A percentile compares a stretch with the other conserved stretches of the same genome.
Evolutionary conservation across 2,329 filamentous ascomycete genomes (phyloP).

Genomic region (Rachicladosporium sp.): DNA sequence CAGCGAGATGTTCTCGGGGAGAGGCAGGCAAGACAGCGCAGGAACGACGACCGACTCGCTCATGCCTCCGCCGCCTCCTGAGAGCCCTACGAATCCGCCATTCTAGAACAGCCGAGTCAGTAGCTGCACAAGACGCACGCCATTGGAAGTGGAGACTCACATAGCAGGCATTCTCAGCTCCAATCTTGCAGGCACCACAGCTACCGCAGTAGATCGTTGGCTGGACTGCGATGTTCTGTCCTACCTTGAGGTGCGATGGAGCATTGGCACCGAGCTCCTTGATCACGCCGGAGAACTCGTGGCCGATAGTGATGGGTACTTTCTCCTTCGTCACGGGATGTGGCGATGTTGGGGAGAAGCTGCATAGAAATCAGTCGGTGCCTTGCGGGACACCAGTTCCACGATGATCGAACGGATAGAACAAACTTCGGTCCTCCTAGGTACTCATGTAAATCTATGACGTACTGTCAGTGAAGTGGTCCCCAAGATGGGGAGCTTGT

Average conservation of each 20-base stretch:
- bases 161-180: slow-evolving; percentile 46
- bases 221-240: slow-evolving; percentile 47
- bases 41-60: slow-evolving; percentile 42
- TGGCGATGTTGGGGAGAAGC: slow-evolving; percentile 38
- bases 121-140: no score
- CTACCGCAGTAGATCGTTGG: slow-evolving; percentile 47
- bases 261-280: slow-evolving; percentile 40
- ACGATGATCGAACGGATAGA: not conserved
- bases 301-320: slow-evolving; percentile 48
- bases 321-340: slow-evolving; percentile 47
- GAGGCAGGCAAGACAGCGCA: slow-evolving; percentile 34
- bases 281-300: slow-evolving; percentile 52
- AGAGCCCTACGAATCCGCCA: slow-evolving; percentile 35
- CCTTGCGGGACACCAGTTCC: not conserved
- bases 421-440: slow-evolving; percentile 27
- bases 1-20: slow-evolving; percentile 41
- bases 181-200: slow-evolving; percentile 43
- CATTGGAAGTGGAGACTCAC: no score
- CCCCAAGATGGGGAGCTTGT: not conserved
- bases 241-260: slow-evolving; percentile 30
- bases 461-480: slow-evolving; percentile 7
- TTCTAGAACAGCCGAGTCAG: slow-evolving; percentile 12
- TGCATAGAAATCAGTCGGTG: slow-evolving; percentile 13
- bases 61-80: slow-evolving; percentile 43
- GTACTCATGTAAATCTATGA: slow-evolving; percentile 41